Percentiles rank a stretch among this genome's conserved stretches.
phyloP scores from a whole-genome alignment of 495 filamentous ascomycete species.

The Talaromyces thailandensis region DNA sequence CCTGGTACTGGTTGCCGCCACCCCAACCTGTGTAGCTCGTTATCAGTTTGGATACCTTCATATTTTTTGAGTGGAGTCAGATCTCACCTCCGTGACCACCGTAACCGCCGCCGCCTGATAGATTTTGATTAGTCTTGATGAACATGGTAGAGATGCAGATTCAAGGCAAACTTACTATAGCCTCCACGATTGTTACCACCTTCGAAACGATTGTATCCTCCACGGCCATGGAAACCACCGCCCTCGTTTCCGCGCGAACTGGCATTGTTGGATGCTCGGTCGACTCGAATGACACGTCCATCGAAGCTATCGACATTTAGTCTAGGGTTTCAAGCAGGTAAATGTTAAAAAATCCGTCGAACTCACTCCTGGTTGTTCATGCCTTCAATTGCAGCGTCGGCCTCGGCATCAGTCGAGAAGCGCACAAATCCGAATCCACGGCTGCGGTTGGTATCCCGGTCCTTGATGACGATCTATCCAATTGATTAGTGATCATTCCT shows the following conservation, averaged over 20 bases:
- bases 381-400: conserved; percentile 63
- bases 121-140: conserved; percentile 9
- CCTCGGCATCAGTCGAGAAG: conserved; percentile 73
- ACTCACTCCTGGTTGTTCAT: conserved; percentile 96
- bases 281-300: conserved; percentile 89
- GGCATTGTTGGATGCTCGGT: conserved; percentile 82
- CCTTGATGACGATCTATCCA: conserved; percentile 85
- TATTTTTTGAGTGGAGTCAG: neutral
- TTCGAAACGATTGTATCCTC: conserved; percentile 30
- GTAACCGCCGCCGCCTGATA: conserved; percentile 13
- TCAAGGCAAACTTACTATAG: conserved; percentile 6
- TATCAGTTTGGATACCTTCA: neutral
- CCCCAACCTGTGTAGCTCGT: conserved; percentile 14
- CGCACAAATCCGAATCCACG: conserved; percentile 97
- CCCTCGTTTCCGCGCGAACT: conserved; percentile 28
- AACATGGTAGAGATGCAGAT: neutral
- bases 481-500: neutral
- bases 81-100: conserved; percentile 22
- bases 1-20: conserved; percentile 21
- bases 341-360: neutral
- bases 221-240: conserved; percentile 40
- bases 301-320: conserved; percentile 62
- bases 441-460: conserved; percentile 90
- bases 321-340: conserved; percentile 1
- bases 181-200: conserved; percentile 21